Evolutionary conservation across 106 monocot species (phyloP), one percentile per base, ranked within the genome.

Genomic region (Triglochin maritima): DNA sequence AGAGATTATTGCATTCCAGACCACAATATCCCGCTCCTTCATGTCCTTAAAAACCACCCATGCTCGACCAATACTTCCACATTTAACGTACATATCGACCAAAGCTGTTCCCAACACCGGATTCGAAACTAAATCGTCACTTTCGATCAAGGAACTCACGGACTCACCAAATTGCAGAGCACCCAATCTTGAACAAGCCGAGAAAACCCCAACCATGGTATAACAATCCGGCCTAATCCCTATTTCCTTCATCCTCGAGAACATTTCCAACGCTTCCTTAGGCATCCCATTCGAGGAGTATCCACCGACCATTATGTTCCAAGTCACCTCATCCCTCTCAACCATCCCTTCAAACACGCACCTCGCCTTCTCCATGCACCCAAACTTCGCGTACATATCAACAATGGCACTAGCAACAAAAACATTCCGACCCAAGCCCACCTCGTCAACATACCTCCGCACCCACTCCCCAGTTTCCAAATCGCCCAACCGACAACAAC

Each of bases 21-120:
- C 75, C 50, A 92, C 67, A 50, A 78, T 44, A 50, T 82, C 82
- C 44, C 62, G 80, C 14, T 81, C 71, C 13, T 52, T 69, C 82
- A 92, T 87, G 6, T 46, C 67, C 58, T 56, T n/a, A 58, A 92
- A 92, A 13, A 82, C 57, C 5, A 3, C 63, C 85, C 87, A 85
- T 8, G 87, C 84, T 55, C 43, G 17, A 47, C 14, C 55, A 7
- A 69, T 60, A 44, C 82, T 80, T 14, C 91, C 87, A 67, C 87
- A 92, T 62, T 92, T 92, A 3, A 82, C 72, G 72, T 92, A 85
- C 91, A 92, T 87, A 65, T 90, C 90, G 49, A 90, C 84, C 80
- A 90, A 55, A 13, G 90, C 84, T 0, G 91, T 92, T 7, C 85
- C 87, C 5, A 92, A 45, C 14, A 92, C 82, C 5, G 87, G 82